A percentile compares a stretch with the other conserved stretches of the same genome.
phyloP scores from a whole-genome alignment of 2,329 filamentous ascomycete species.

The Claviceps capensis region DNA sequence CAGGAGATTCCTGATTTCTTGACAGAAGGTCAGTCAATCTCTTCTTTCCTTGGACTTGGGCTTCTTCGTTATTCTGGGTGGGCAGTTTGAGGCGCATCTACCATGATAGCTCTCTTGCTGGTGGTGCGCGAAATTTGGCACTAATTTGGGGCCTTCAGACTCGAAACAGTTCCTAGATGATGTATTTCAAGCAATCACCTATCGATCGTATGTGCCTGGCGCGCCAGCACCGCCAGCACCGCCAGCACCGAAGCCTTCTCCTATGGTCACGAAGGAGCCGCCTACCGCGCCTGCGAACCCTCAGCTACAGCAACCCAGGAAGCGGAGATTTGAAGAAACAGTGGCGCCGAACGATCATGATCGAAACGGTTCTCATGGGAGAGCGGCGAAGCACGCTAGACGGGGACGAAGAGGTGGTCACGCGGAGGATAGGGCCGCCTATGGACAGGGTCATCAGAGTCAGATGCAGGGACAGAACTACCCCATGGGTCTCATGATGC shows the following conservation, averaged over 20 bases:
- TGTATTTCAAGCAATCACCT: conserved; percentile 51
- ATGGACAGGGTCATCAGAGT: neutral
- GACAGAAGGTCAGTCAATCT: conserved; percentile 36
- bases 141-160: conserved; percentile 12
- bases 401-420: conserved; percentile 29
- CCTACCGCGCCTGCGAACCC: neutral
- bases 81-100: neutral
- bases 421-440: conserved; percentile 9
- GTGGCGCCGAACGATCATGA: conserved; percentile 4
- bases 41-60: neutral
- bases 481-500: conserved; percentile 8
- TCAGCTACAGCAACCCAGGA: conserved; percentile 12
- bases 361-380: conserved; percentile 7
- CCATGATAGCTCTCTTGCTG: neutral
- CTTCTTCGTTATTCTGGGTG: neutral
- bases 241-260: conserved; percentile 10
- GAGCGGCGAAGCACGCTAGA: conserved; percentile 46
- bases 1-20: conserved; percentile 61
- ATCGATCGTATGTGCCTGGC: conserved; percentile 47
- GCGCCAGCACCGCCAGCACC: conserved; percentile 31
- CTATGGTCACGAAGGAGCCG: neutral
- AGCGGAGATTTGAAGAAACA: conserved; percentile 23
- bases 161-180: conserved; percentile 50
- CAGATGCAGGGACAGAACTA: conserved; percentile 8
- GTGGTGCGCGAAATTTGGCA: neutral